Evolutionary conservation across 2,329 filamentous ascomycete genomes (phyloP), one percentile per base, ranked within the genome.

Genomic region (Aureobasidium subglaciale): DNA sequence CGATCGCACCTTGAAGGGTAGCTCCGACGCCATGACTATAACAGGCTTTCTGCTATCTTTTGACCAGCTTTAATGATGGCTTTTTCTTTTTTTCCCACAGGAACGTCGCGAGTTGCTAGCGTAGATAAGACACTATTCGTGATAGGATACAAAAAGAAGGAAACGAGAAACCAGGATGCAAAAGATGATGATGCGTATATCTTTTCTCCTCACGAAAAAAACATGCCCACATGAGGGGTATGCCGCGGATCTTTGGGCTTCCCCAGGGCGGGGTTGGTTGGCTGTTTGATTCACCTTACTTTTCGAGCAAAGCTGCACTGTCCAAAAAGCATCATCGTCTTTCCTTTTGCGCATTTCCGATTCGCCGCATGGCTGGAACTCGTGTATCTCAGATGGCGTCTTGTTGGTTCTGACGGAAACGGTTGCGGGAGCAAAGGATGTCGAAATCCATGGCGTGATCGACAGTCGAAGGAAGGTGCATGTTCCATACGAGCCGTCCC

Each of bases 1-100:
- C 24, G n/a, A 25, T 56, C 52, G 43, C 58, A 75, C 73, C 68
- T 75, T 73, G 66, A 76, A 76, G 2, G 73, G 74, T 22, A 76
- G 64, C 54, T 67, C 63, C 27, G 62, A 60, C 53, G 67, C 65
- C 65, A 70, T 43, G 20, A 25, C 41, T 45, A 38, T 27, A 49
- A 27, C 32, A 49, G 10, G 16, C 25, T 30, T 45, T 30, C 4
- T 5, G 20, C 20, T 13, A 43, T 15, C 22, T 43, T n/a, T 20
- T 5, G n/a, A 10, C 9, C 4, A 41, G 4, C 13, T 24, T 25
- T 13, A n/a, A 41, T 13, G 16, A 18, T 43, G 16, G 29, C 25
- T 45, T 45, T 32, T 32, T 34, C 8, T 20, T 30, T 30, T 46
- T 48, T 22, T n/a, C 8, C 29, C n/a, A 16, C 8, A 40, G 22